Evolutionary conservation across 1,284 basidiomycete genomes (phyloP).

Genomic region (Cryptococcus sp.): DNA sequence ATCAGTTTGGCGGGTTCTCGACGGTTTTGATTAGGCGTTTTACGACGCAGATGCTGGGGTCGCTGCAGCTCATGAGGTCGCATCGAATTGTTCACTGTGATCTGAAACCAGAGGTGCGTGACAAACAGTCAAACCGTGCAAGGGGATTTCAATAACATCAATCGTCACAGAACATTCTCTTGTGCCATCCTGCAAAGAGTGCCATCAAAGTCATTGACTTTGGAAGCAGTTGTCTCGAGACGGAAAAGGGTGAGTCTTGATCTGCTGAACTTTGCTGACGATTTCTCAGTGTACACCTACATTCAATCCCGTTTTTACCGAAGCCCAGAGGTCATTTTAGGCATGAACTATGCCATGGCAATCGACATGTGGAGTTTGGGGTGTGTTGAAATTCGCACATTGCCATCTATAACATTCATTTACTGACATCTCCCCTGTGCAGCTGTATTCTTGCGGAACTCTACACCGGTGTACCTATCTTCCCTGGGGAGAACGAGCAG

Average conservation of each 20-base stretch:
- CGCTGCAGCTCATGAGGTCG: constrained; percentile 87
- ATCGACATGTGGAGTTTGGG: constrained; percentile 99
- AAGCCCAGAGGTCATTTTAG: constrained; percentile 95
- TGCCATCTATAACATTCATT: background rate
- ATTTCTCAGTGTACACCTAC: constrained; percentile 87
- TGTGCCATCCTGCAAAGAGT: constrained; percentile 92
- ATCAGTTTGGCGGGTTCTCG: constrained; percentile 95
- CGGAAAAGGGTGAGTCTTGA: constrained; percentile 84
- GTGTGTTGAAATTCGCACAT: constrained; percentile 11
- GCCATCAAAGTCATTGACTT: constrained; percentile 99
- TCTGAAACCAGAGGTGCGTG: constrained; percentile 87
- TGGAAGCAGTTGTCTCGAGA: constrained; percentile 96
- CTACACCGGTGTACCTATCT: constrained; percentile 98
- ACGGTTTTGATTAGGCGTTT: constrained; percentile 92
- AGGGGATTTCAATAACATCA: constrained; percentile 4
- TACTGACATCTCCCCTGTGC: background rate
- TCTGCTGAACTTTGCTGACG: background rate
- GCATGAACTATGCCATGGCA: constrained; percentile 88
- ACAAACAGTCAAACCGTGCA: background rate
- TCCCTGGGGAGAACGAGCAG: constrained; percentile 99
- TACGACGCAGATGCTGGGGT: constrained; percentile 90
- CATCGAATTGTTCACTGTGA: constrained; percentile 99
- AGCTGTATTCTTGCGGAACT: constrained; percentile 91
- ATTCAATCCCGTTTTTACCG: constrained; percentile 99
- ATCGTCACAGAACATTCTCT: constrained; percentile 73